Evolutionary conservation across 179 eudicot species (phyloP).

Genomic region (Spinacia oleracea): DNA sequence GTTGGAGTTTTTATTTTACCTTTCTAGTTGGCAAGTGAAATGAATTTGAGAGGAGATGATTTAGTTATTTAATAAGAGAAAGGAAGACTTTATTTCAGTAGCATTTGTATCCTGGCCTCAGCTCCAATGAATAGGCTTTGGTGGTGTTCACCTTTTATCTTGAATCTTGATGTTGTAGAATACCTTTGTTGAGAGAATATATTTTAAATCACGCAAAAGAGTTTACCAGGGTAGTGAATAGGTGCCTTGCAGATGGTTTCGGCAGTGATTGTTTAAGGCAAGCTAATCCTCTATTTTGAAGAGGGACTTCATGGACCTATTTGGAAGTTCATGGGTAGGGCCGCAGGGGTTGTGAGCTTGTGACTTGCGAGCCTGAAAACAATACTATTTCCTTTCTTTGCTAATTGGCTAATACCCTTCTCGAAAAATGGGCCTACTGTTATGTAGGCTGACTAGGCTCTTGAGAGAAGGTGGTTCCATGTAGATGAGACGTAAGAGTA

Average conservation of each 20-base stretch:
- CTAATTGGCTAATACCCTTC: background rate
- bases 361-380: background rate
- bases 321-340: background rate
- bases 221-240: background rate
- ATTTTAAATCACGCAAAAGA: background rate
- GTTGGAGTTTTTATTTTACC: background rate
- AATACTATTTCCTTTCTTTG: no score
- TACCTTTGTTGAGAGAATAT: background rate
- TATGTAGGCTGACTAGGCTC: background rate
- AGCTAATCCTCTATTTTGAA: background rate
- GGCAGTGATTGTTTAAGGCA: background rate
- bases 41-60: background rate
- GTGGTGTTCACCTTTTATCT: background rate
- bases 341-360: background rate
- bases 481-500: background rate
- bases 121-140: background rate
- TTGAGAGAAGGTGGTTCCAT: background rate
- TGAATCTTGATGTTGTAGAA: background rate
- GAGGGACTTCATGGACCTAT: background rate
- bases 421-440: background rate
- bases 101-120: background rate
- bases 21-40: background rate
- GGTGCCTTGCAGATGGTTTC: background rate
- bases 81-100: background rate
- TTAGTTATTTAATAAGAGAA: background rate